Evolutionary conservation across 2,329 filamentous ascomycete genomes (phyloP).

Genomic region (Rhynchosporium secalis): DNA sequence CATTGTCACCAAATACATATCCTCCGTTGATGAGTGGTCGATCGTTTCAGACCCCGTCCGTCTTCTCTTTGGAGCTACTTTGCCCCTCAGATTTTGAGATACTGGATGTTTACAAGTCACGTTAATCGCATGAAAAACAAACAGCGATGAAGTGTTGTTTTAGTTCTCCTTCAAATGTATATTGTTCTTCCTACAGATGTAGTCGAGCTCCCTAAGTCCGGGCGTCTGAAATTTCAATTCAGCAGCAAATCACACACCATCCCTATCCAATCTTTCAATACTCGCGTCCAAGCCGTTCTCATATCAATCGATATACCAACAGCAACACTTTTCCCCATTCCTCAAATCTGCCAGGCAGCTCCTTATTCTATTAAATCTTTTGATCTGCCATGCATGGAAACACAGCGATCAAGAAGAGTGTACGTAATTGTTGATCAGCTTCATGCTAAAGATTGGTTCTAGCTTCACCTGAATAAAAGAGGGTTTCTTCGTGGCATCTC

Average conservation of each 20-base stretch:
- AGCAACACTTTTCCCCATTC: background rate
- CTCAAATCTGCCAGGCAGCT: background rate
- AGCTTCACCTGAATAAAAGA: background rate
- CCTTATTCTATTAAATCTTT: background rate
- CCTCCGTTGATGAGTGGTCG: no score
- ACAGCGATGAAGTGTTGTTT: no score
- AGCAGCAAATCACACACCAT: conserved; percentile 2
- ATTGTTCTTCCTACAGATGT: background rate
- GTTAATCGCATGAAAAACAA: background rate
- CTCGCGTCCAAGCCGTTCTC: conserved; percentile 1
- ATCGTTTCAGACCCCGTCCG: no score
- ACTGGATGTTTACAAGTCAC: background rate
- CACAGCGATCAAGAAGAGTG: background rate
- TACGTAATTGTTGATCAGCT: background rate
- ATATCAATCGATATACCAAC: background rate
- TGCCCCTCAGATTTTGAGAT: background rate
- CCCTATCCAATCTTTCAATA: background rate
- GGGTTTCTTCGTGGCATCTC: background rate
- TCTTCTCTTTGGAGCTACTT: no score
- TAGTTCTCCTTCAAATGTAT: background rate
- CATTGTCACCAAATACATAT: no score
- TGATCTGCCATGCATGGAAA: background rate
- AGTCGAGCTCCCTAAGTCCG: background rate
- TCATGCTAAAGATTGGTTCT: background rate
- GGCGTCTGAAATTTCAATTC: background rate